A percentile compares a stretch with the other conserved stretches of the same genome.
Evolutionary conservation across 2,329 filamentous ascomycete genomes (phyloP).

Genomic region (Pseudopithomyces maydicus): DNA sequence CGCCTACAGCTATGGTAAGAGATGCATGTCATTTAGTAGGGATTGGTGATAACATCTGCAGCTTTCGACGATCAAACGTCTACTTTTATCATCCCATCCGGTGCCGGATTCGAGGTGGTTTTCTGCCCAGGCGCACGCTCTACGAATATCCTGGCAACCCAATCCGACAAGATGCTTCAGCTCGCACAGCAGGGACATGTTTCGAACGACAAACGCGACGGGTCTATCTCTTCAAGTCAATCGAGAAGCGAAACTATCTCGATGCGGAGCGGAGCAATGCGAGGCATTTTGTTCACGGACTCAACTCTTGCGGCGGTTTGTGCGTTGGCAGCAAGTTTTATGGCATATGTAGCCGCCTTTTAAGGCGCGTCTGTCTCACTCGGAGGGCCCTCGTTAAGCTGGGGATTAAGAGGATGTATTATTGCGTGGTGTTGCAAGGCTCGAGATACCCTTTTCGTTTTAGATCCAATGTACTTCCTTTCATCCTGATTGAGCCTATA

Average conservation of each 20-base stretch:
- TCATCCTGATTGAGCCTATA: constrained; percentile 2
- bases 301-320: constrained; percentile 16
- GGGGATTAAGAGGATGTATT: background rate
- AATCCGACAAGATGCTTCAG: constrained; percentile 40
- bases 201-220: constrained; percentile 21
- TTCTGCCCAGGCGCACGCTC: constrained; percentile 71
- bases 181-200: constrained; percentile 38
- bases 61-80: constrained; percentile 64
- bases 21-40: background rate
- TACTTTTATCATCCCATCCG: constrained; percentile 63
- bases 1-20: constrained; percentile 78
- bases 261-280: constrained; percentile 20
- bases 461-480: constrained; percentile 10
- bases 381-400: background rate
- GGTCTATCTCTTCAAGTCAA: constrained; percentile 25
- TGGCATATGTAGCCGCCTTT: constrained; percentile 13
- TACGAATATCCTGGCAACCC: constrained; percentile 53
- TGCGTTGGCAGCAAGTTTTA: constrained; percentile 8
- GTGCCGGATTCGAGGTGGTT: constrained; percentile 77
- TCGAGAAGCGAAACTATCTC: constrained; percentile 21
- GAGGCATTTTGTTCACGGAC: constrained; percentile 16
- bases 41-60: constrained; percentile 16
- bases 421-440: constrained; percentile 6
- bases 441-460: constrained; percentile 19
- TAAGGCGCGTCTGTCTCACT: background rate